These are phyloP conservation scores for Arachis stenosperma DNA, from an alignment of 306 rosid genomes.

Conservation along the genomic window DNA sequence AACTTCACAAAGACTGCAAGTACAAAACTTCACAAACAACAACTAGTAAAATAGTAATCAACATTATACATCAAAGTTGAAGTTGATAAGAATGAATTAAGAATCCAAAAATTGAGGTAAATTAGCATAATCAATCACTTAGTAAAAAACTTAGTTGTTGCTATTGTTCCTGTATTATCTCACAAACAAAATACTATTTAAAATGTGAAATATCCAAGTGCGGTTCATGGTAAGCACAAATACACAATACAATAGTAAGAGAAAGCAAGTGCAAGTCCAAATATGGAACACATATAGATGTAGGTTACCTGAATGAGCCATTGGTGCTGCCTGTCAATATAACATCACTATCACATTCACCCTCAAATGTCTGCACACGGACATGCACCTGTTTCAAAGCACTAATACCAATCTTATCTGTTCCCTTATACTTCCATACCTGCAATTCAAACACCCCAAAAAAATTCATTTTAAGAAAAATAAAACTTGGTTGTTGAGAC, in stretches of 20 bases:
- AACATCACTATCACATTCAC: conserved; percentile 60
- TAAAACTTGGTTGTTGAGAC: not conserved
- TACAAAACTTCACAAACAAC: conserved; percentile 48
- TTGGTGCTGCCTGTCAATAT: conserved; percentile 58
- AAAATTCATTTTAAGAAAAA: not conserved
- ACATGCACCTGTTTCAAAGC: conserved; percentile 67
- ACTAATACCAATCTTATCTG: conserved; percentile 53
- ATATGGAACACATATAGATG: not conserved
- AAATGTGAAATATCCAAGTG: conserved; percentile 2
- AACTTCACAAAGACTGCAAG: conserved; percentile 70
- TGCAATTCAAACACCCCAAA: conserved; percentile 37
- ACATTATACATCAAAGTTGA: conserved; percentile 18
- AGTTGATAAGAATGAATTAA: conserved; percentile 15
- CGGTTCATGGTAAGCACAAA: conserved; percentile 12
- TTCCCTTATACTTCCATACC: conserved; percentile 78
- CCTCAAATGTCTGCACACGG: conserved; percentile 62
- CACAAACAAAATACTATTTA: conserved; percentile 9
- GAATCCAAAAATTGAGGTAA: conserved; percentile 9
- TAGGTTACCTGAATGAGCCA: conserved; percentile 70
- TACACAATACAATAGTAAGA: conserved; percentile 15
- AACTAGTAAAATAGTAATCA: conserved; percentile 49
- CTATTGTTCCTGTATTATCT: not conserved
- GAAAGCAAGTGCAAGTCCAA: conserved; percentile 32
- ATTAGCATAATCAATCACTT: not conserved
- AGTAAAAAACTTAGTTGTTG: not conserved